Conservation (phyloP, 805 yeast species). For the Alloascoidea africana region DNA sequence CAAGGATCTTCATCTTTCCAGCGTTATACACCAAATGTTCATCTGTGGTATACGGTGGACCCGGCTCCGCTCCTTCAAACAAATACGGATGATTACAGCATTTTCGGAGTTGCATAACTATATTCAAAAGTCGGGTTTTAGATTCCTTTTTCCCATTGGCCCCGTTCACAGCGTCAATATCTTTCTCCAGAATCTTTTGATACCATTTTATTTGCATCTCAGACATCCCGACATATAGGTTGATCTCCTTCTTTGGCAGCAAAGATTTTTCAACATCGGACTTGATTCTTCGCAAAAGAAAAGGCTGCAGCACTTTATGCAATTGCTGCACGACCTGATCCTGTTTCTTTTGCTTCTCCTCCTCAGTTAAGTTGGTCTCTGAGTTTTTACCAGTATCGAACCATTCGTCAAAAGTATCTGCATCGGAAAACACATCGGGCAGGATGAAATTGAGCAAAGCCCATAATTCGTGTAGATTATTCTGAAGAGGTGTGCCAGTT, state of each 20-base stretch:
- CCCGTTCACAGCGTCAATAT: conserved; percentile 93
- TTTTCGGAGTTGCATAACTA: conserved; percentile 92
- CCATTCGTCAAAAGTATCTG: conserved; percentile 86
- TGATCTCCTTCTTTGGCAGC: conserved; percentile 80
- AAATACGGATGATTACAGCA: conserved; percentile 96
- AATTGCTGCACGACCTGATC: conserved; percentile 78
- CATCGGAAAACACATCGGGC: conserved; percentile 91
- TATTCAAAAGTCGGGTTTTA: conserved; percentile 78
- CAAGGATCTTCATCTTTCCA: conserved; percentile 83
- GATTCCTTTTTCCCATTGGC: conserved; percentile 90
- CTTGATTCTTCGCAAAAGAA: conserved; percentile 76
- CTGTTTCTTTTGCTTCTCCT: conserved; percentile 35
- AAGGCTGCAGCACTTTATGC: conserved; percentile 80
- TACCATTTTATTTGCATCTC: conserved; percentile 94
- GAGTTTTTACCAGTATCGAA: conserved; percentile 40
- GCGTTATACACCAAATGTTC: conserved; percentile 85
- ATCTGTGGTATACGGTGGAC: conserved; percentile 93
- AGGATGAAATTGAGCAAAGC: conserved; percentile 78
- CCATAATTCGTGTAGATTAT: conserved; percentile 93
- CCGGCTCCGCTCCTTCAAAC: conserved; percentile 99
- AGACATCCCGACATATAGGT: conserved; percentile 87
- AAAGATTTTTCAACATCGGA: conserved; percentile 86
- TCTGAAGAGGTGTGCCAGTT: conserved; percentile 94
- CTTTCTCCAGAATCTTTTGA: conserved; percentile 74
- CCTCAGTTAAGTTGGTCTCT: conserved; percentile 5